phyloP scores from a whole-genome alignment of 345 rosid species.

The Noccaea caerulescens region DNA sequence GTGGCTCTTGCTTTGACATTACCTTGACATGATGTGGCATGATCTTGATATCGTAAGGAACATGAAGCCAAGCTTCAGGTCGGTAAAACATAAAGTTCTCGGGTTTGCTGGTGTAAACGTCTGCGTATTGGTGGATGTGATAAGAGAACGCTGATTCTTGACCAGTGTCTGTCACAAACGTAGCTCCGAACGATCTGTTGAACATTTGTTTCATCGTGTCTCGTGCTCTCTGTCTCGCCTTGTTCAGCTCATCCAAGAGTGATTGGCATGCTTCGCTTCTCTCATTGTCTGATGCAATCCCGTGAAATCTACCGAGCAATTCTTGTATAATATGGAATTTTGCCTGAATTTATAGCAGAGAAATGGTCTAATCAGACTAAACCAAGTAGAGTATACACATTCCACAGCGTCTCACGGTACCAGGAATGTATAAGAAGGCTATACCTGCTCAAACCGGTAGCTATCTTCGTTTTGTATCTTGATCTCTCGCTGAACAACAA shows the following conservation, averaged over 20 bases:
- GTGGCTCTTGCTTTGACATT: neutral
- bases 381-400: neutral
- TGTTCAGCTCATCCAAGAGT: conserved; percentile 73
- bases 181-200: conserved; percentile 93
- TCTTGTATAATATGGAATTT: conserved; percentile 94
- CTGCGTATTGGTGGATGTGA: conserved; percentile 95
- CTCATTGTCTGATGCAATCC: conserved; percentile 52
- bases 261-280: conserved; percentile 57
- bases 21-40: conserved; percentile 99
- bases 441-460: conserved; percentile 94
- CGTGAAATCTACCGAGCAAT: conserved; percentile 81
- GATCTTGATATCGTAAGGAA: conserved; percentile 83
- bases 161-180: conserved; percentile 86
- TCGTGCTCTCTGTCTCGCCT: conserved; percentile 75
- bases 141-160: conserved; percentile 96
- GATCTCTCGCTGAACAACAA: conserved; percentile 79
- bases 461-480: conserved; percentile 67
- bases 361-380: neutral
- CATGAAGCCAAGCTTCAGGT: conserved; percentile 97
- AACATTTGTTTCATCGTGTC: conserved; percentile 80
- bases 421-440: neutral
- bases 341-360: conserved; percentile 55
- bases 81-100: conserved; percentile 81
- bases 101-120: conserved; percentile 88
- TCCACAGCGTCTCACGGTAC: neutral